Evolutionary conservation across 257 asterid genomes (phyloP), one percentile per base, ranked within the genome.

Genomic region (Oldenlandia corymbosa): DNA sequence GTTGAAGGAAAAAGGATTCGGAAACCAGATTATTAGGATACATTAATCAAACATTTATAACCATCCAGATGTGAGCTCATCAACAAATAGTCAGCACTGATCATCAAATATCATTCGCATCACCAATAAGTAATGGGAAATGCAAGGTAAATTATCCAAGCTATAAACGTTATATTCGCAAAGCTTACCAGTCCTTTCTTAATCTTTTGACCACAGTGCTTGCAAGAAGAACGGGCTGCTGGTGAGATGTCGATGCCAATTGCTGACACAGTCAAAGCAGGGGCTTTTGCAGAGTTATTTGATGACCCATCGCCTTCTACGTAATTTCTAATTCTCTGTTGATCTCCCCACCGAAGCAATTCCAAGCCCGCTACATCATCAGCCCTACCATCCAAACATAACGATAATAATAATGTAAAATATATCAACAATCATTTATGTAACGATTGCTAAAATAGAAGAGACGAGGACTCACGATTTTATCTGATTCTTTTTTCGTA

Each of bases 291-390:
- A 74, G 84, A 42, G 34, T 80, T 59, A 67, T 49, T 71, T 10
- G 84, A 69, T 46, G 70, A 47, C 45, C 48, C 76, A 8, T 65
- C 64, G 12, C 71, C 77, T 47, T 84, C 92, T 63, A 84, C 70
- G 31, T 85, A 83, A 66, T 83, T 79, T 77, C 92, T 84, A 36
- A 93, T 81, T 79, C 55, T 85, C 74, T 90, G 87, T 48, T 87
- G 99, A 71, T 93, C 97, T 70, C 90, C 99, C 99, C 96, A 85
- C 6, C 96, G 96, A 71, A 93, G 85, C 68, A 73, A 71, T 67
- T 93, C 97, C 60, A 93, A 49, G 48, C 99, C 97, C 74, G 87
- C 97, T 75, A 93, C 95, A 70, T 93, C 99, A 62, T 83, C 94
- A 76, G 64, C 68, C 60, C 99, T 93, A 70, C 14, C 70, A 75